These are phyloP conservation scores for Vitis hybrid DNA, from an alignment of 177 flowering plant species.

Conservation along the genomic window DNA sequence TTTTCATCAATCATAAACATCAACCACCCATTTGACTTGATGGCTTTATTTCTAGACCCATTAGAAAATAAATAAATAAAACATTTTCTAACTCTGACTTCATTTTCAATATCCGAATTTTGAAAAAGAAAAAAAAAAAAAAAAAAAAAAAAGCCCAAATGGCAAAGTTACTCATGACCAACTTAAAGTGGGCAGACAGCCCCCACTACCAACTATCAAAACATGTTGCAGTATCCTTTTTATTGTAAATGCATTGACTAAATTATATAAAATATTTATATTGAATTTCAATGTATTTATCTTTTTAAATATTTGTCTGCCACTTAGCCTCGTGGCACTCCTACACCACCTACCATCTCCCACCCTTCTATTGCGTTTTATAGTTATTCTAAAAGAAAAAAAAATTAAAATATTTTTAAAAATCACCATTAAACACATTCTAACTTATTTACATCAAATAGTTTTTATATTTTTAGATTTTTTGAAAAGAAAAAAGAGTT, in stretches of 20 bases:
- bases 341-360: not conserved
- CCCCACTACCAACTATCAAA: not conserved
- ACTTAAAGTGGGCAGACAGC: not conserved
- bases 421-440: too few species aligned
- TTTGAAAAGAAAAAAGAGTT: too few species aligned
- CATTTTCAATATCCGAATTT: too few species aligned
- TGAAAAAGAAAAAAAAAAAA: not conserved
- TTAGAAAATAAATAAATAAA: not conserved
- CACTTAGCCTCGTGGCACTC: not conserved
- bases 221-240: not conserved
- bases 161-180: not conserved
- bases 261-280: not conserved
- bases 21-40: too few species aligned
- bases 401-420: too few species aligned
- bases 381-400: too few species aligned
- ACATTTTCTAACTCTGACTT: too few species aligned
- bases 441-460: too few species aligned
- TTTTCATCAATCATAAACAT: too few species aligned
- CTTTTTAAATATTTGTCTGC: not conserved
- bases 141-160: not conserved
- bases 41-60: not conserved
- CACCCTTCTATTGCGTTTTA: too few species aligned
- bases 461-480: too few species aligned
- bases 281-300: not conserved
- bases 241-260: constrained; percentile 2